Evolutionary conservation across 108 stramenopile genomes (phyloP).

Genomic region (Cylindrotheca closterium): DNA sequence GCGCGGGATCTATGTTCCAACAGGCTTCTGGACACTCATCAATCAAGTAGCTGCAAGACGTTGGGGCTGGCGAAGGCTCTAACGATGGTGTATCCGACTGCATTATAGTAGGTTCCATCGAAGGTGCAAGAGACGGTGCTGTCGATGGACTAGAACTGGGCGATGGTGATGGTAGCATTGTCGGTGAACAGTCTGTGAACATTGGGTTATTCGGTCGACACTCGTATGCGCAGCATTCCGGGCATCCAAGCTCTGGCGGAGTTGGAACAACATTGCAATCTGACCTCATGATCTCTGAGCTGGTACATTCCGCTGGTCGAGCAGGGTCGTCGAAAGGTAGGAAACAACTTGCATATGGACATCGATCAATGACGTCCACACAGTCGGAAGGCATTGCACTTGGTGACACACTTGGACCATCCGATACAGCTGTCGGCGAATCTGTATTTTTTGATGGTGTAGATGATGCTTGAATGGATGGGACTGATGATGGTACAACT

Average conservation of each 20-base stretch:
- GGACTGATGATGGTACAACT: neutral
- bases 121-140: neutral
- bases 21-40: neutral
- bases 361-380: neutral
- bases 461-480: neutral
- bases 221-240: neutral
- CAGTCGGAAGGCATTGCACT: neutral
- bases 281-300: neutral
- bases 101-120: neutral
- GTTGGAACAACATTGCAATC: neutral
- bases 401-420: neutral
- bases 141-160: conserved; percentile 1
- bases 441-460: neutral
- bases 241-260: neutral
- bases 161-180: neutral
- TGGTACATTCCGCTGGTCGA: neutral
- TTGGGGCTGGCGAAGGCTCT: conserved; percentile 10
- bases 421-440: neutral
- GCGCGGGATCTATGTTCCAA: neutral
- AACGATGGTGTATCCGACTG: neutral
- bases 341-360: neutral
- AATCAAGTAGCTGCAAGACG: neutral
- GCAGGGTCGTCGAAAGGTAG: neutral
- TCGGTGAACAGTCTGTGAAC: neutral
- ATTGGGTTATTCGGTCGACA: neutral